These are phyloP conservation scores for Dryas integrifolia DNA, from an alignment of 331 rosid genomes.

Conservation along the genomic window DNA sequence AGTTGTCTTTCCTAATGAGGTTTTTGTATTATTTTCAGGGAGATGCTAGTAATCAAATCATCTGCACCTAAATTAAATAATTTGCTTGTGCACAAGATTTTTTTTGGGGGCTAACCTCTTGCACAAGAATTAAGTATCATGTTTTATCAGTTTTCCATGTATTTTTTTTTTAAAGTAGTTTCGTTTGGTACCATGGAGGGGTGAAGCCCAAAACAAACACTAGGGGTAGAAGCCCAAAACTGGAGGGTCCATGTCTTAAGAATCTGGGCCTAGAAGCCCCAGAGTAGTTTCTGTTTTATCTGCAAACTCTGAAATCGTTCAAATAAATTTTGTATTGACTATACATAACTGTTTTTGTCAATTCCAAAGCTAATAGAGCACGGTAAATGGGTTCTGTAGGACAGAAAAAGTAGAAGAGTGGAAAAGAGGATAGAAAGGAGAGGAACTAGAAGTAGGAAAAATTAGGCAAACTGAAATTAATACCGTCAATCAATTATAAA, in stretches of 20 bases:
- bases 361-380: neutral
- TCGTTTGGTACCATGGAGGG: too few species aligned
- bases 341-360: neutral
- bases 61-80: neutral
- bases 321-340: neutral
- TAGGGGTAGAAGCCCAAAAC: too few species aligned
- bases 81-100: neutral
- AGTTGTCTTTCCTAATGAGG: neutral
- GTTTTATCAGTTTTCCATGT: neutral
- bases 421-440: neutral
- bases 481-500: neutral
- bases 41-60: neutral
- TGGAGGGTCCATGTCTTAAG: too few species aligned
- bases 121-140: neutral
- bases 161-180: too few species aligned
- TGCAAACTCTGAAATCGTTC: neutral
- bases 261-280: too few species aligned
- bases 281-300: too few species aligned
- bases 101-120: neutral
- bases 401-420: neutral
- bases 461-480: neutral
- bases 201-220: too few species aligned
- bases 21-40: neutral
- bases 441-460: neutral
- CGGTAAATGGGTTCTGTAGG: neutral